Percentiles rank a stretch among this genome's conserved stretches.
Evolutionary conservation across 305 asterid genomes (phyloP).

Genomic region (Fraxinus paxiana): DNA sequence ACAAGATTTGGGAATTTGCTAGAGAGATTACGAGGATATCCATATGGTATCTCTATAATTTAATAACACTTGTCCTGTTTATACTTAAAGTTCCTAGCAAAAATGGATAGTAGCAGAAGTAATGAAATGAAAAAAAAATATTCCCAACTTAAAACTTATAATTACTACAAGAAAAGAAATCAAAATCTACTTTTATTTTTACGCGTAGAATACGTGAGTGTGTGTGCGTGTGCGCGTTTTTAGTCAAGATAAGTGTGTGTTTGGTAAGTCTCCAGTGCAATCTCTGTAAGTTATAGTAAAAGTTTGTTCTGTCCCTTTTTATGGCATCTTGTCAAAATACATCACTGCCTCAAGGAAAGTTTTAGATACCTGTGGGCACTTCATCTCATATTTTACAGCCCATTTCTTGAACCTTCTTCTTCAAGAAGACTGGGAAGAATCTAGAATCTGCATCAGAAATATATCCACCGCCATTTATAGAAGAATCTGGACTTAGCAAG

Average conservation of each 20-base stretch:
- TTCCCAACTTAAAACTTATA: background rate
- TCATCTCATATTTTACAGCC: background rate
- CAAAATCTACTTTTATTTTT: background rate
- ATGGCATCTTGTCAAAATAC: background rate
- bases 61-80: background rate
- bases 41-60: background rate
- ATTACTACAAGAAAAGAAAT: background rate
- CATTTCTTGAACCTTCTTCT: background rate
- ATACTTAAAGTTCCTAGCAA: background rate
- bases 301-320: slow-evolving; percentile 15
- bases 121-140: background rate
- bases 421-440: background rate
- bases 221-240: background rate
- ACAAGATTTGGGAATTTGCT: background rate
- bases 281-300: slow-evolving; percentile 8
- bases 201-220: background rate
- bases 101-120: background rate
- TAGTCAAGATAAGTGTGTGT: background rate
- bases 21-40: background rate
- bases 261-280: background rate
- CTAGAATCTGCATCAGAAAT: background rate
- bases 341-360: background rate
- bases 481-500: background rate
- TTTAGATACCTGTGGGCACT: background rate
- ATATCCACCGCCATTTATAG: background rate